These are phyloP conservation scores for Kwoniella dejecticola DNA, from an alignment of 768 basidiomycete species.

Conservation along the genomic window DNA sequence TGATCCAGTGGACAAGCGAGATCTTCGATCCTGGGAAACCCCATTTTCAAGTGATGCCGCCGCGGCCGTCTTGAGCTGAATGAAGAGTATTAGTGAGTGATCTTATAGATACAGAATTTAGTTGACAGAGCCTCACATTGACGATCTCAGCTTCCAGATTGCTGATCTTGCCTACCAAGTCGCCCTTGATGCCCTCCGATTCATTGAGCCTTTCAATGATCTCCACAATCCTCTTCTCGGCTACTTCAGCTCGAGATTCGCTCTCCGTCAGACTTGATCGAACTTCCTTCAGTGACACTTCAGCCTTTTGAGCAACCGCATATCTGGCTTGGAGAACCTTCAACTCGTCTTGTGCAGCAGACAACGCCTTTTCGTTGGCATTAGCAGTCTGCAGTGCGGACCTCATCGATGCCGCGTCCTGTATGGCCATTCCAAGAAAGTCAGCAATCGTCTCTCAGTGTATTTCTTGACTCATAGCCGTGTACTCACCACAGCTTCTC, in stretches of 20 bases:
- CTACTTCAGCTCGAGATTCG: constrained; percentile 16
- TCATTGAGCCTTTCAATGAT: constrained; percentile 29
- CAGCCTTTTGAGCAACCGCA: constrained; percentile 34
- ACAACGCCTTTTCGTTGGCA: constrained; percentile 62
- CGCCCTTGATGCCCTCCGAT: constrained; percentile 34
- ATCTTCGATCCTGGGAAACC: constrained; percentile 14
- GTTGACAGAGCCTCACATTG: constrained; percentile 17
- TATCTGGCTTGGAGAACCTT: constrained; percentile 61
- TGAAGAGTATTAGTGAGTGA: not conserved
- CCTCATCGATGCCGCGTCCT: constrained; percentile 70
- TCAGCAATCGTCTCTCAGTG: constrained; percentile 16
- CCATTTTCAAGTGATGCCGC: constrained; percentile 3
- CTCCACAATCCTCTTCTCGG: constrained; percentile 19
- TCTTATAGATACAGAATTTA: not conserved
- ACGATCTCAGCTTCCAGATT: constrained; percentile 38
- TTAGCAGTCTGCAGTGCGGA: constrained; percentile 58
- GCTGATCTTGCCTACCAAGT: constrained; percentile 33
- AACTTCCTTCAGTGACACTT: constrained; percentile 1
- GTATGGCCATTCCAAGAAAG: not conserved
- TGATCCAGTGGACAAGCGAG: constrained; percentile 39
- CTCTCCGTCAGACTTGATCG: constrained; percentile 1
- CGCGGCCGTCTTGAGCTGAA: constrained; percentile 22
- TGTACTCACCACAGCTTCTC: constrained; percentile 75
- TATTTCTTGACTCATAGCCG: not conserved
- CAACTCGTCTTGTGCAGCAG: constrained; percentile 64